Evolutionary conservation across 2,329 filamentous ascomycete species (phyloP), one percentile per base, ranked within the genome.

Genomic region (Capronia coronata): DNA sequence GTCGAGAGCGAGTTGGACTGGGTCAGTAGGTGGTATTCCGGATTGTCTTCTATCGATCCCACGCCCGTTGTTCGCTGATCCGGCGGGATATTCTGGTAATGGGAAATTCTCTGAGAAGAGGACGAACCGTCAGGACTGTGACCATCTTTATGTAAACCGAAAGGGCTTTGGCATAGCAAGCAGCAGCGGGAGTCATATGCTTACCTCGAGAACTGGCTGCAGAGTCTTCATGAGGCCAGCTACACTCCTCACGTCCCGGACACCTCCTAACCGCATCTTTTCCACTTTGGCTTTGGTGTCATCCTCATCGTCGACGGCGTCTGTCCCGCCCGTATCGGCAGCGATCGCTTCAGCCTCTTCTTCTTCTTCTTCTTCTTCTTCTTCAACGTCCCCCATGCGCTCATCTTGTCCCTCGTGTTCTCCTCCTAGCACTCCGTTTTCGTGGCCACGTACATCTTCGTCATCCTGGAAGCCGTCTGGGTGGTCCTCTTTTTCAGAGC

Each of bases 1-100:
- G 91, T 94, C 0, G 93, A 94, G 6, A 94, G 77, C 19, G 84
- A 86, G 65, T 95, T 95, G 13, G 89, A 89, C 65, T 93, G 83
- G 27, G 87, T 94, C 50, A 95, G 72, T 29, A 95, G 80, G 67
- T 87, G 82, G 68, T 94, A 95, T 66, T 94, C 89, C 44, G 88
- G 88, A 61, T 94, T 89, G 63, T 94, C 88, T 68, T 95, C 89
- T 62, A 94, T 83, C 48, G 87, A 90, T 60, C 89, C 88, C 53
- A 93, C 73, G 60, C 82, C 78, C 18, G 75, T 79, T 23, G 77
- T 79, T 58, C 76, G 79, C 49, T 82, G 76, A 46, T 80, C 76
- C 27, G 82, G 77, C 3, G 84, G 77, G 61, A 87, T 76, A 35
- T 78, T 79, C 70, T 87, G 82, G 69, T 82, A 93, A 62, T 86